Conservation (phyloP, 2,329 filamentous ascomycete genomes). For the Chaetomium sp. region DNA sequence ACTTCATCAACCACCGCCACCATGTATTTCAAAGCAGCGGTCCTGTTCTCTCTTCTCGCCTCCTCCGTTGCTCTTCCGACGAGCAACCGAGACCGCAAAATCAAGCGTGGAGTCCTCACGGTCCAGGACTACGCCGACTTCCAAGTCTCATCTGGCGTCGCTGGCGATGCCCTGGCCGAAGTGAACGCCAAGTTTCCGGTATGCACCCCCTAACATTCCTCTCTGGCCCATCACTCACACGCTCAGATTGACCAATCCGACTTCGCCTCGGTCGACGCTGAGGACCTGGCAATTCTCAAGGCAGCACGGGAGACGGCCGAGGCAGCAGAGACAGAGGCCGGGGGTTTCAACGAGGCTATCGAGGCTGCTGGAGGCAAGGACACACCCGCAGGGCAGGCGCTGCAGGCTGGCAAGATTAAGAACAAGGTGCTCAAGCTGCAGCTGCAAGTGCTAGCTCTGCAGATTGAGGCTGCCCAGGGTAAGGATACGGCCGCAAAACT, state of each 20-base stretch:
- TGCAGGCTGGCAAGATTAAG: constrained; percentile 60
- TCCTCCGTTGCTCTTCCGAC: constrained; percentile 42
- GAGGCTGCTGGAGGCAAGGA: constrained; percentile 46
- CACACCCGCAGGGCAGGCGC: constrained; percentile 45
- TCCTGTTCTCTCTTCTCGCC: constrained; percentile 43
- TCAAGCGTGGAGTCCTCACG: constrained; percentile 39
- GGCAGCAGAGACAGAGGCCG: constrained; percentile 52
- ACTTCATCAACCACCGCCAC: constrained; percentile 27
- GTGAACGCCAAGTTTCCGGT: constrained; percentile 58
- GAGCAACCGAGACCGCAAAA: constrained; percentile 21
- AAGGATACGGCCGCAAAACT: constrained; percentile 48
- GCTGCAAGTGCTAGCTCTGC: constrained; percentile 53
- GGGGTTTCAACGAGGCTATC: constrained; percentile 58
- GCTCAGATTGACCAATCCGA: constrained; percentile 44
- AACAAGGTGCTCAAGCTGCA: constrained; percentile 63
- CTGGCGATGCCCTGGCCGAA: constrained; percentile 56
- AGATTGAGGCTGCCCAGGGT: constrained; percentile 55
- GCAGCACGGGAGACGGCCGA: constrained; percentile 54
- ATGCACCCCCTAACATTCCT: constrained; percentile 27
- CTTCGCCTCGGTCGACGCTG: constrained; percentile 46
- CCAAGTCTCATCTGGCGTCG: constrained; percentile 53
- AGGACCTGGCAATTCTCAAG: constrained; percentile 55
- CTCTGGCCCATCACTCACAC: background rate
- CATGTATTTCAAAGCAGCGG: constrained; percentile 45
- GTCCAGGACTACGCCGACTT: constrained; percentile 45